Conservation (phyloP, 257 asterid genomes). For the Jasminum sambac region DNA sequence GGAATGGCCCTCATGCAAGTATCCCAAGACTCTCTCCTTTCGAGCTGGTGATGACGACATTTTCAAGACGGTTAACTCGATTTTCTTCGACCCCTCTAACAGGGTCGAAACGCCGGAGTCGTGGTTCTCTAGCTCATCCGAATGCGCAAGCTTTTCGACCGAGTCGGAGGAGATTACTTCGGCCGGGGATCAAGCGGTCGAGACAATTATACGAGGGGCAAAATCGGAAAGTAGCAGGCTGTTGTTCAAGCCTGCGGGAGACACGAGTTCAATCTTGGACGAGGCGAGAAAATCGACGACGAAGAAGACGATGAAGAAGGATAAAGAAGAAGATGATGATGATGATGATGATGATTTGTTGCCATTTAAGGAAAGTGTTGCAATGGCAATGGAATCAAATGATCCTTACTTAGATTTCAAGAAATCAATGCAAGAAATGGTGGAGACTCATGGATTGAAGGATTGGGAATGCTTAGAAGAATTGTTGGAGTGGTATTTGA, state of each 20-base stretch:
- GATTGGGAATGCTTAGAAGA: slow-evolving; percentile 37
- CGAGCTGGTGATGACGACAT: slow-evolving; percentile 34
- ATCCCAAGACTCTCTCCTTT: slow-evolving; percentile 49
- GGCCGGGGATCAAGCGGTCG: slow-evolving; percentile 34
- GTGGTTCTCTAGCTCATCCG: slow-evolving; percentile 69
- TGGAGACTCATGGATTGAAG: slow-evolving; percentile 30
- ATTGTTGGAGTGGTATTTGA: slow-evolving; percentile 35
- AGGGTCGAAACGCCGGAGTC: slow-evolving; percentile 50
- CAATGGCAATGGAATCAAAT: slow-evolving; percentile 31
- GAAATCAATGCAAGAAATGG: slow-evolving; percentile 43
- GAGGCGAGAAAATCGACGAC: neutral
- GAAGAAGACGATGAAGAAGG: neutral
- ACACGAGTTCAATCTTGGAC: slow-evolving; percentile 26
- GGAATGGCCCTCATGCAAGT: slow-evolving; percentile 53
- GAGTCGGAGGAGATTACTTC: slow-evolving; percentile 31
- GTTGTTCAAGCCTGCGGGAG: slow-evolving; percentile 29
- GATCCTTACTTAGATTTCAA: slow-evolving; percentile 43
- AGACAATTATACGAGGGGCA: slow-evolving; percentile 53
- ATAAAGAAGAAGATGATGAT: neutral
- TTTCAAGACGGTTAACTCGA: slow-evolving; percentile 75
- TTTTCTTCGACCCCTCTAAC: slow-evolving; percentile 53
- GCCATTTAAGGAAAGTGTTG: slow-evolving; percentile 30
- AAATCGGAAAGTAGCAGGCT: slow-evolving; percentile 52
- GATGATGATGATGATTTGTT: neutral
- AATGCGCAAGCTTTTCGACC: slow-evolving; percentile 45